Evolutionary conservation across 2,329 filamentous ascomycete genomes (phyloP).

Genomic region (Xylariaceae sp.): DNA sequence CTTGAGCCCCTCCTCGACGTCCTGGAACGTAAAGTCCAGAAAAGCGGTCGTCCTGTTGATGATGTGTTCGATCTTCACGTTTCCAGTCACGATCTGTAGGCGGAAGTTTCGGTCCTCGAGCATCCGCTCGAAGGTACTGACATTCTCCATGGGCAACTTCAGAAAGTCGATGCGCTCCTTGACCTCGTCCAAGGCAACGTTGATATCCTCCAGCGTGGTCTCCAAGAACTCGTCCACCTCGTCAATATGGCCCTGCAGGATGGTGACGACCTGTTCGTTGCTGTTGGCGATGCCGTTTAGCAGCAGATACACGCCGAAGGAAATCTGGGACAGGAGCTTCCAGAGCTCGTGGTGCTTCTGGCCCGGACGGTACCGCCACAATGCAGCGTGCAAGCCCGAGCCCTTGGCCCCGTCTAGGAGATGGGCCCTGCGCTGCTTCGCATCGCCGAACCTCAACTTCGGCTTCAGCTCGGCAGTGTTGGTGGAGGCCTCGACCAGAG

Average conservation of each 20-base stretch:
- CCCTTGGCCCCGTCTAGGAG: conserved; percentile 62
- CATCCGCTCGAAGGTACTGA: conserved; percentile 77
- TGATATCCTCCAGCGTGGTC: conserved; percentile 76
- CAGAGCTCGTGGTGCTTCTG: conserved; percentile 80
- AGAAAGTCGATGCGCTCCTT: conserved; percentile 72
- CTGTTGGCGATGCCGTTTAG: conserved; percentile 82
- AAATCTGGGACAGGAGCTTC: conserved; percentile 87
- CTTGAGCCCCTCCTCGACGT: conserved; percentile 69
- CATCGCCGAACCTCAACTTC: conserved; percentile 46
- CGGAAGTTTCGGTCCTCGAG: conserved; percentile 79
- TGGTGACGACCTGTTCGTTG: conserved; percentile 77
- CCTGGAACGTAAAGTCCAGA: conserved; percentile 70
- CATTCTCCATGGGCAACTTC: conserved; percentile 75
- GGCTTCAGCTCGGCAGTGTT: conserved; percentile 39
- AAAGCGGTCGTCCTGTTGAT: conserved; percentile 68
- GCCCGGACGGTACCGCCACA: conserved; percentile 68
- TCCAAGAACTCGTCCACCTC: conserved; percentile 90
- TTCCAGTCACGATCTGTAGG: conserved; percentile 73
- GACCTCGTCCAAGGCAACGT: conserved; percentile 70
- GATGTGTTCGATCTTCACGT: conserved; percentile 86
- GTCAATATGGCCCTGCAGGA: conserved; percentile 85
- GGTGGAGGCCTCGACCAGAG: conserved; percentile 63
- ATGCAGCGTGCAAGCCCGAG: conserved; percentile 62
- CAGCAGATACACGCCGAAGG: conserved; percentile 85
- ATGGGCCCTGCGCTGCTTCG: conserved; percentile 54